Evolutionary conservation across 2,329 filamentous ascomycete species (phyloP).

Genomic region (Phialophora chinensis): DNA sequence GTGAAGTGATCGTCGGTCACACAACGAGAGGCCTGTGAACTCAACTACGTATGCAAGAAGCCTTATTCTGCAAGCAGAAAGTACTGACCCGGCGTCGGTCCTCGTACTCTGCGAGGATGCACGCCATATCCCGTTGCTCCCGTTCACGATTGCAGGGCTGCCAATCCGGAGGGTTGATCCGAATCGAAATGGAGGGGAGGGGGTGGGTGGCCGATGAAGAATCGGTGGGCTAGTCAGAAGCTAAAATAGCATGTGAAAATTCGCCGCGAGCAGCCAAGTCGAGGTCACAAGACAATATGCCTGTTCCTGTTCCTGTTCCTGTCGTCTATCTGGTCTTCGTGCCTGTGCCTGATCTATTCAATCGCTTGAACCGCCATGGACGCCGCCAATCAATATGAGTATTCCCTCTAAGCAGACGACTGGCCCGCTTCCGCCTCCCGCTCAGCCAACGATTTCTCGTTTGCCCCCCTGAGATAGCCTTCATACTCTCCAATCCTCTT

Average conservation of each 20-base stretch:
- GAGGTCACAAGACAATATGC: constrained; percentile 19
- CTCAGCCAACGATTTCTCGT: constrained; percentile 47
- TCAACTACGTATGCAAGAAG: constrained; percentile 2
- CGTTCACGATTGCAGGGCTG: not conserved
- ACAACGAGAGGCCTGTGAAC: not conserved
- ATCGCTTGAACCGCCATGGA: not conserved
- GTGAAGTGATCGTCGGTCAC: constrained; percentile 8
- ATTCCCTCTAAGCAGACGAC: constrained; percentile 2
- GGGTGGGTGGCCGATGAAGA: not conserved
- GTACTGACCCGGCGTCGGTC: not conserved
- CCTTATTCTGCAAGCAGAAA: constrained; percentile 9
- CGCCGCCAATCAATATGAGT: constrained; percentile 5
- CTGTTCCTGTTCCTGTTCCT: constrained; percentile 17
- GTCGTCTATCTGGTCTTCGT: not conserved
- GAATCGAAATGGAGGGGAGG: constrained; percentile 3
- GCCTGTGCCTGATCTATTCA: constrained; percentile 7
- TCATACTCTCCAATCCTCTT: constrained; percentile 85
- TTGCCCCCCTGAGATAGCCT: constrained; percentile 79
- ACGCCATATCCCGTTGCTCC: not conserved
- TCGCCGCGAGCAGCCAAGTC: not conserved
- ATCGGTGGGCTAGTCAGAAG: constrained; percentile 2
- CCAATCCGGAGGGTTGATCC: constrained; percentile 1
- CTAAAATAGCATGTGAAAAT: constrained; percentile 13
- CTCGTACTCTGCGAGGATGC: not conserved
- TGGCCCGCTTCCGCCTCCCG: constrained; percentile 34